Evolutionary conservation across 805 yeast genomes (phyloP), one percentile per base, ranked within the genome.

Genomic region (Ogataea nitratoaversa): DNA sequence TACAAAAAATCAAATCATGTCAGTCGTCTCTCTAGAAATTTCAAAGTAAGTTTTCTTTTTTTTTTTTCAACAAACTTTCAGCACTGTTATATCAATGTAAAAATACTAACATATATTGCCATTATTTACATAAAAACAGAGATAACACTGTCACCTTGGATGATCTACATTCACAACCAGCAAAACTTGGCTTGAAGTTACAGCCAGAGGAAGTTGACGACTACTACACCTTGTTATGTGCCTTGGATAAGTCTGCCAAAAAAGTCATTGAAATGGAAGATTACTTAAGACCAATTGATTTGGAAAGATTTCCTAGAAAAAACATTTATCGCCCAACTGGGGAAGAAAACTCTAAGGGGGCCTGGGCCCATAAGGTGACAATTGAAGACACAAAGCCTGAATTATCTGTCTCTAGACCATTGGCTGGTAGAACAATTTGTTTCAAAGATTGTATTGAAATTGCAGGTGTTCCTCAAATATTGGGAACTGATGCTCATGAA

Each of bases 391-490:
- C 52, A 17, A 48, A 50, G 36, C 52, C 51, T 2, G 47, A 46
- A 48, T 24, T 62, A 65, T 9, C 57, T 67, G 4, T 79, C 19
- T 43, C 38, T 4, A 36, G 48, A 28, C 48, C 47, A 5, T 47
- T 65, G 13, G 49, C 44, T 2, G 66, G 66, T 2, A 47, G 43
- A 28, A 57, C 58, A 11, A 49, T 64, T 31, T 61, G 60, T 37
- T 49, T 64, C 32, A 65, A 65, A 40, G 69, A 65, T 38, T 60
- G 65, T 44, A 49, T 65, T 17, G 60, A 57, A 18, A 42, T 65
- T 37, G 68, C 64, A 13, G 58, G 53, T 1, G 65, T 65, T 23
- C 68, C 69, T 13, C 62, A 60, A 43, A 47, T 63, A 8, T 41
- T 63, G 25, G 69, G 70, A 11, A 65, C 69, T 11, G 61, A 61